These are phyloP conservation scores for Clavispora santaluciae DNA, from an alignment of 805 yeast genomes.

Conservation along the genomic window DNA sequence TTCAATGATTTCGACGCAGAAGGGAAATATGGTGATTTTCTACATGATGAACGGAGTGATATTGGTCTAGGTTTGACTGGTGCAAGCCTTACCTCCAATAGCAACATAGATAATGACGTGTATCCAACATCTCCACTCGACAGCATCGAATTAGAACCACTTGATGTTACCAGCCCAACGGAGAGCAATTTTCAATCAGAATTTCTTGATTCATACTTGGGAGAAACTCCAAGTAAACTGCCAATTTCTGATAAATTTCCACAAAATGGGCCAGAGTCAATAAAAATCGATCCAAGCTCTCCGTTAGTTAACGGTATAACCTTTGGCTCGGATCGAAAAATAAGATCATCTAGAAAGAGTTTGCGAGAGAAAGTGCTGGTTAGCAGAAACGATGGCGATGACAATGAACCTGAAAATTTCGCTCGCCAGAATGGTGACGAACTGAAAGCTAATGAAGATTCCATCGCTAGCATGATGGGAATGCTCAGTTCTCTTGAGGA, in stretches of 20 bases:
- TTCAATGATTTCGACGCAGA: slow-evolving; percentile 12
- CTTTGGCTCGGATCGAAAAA: slow-evolving; percentile 2
- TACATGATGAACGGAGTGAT: neutral
- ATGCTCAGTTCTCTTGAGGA: slow-evolving; percentile 2
- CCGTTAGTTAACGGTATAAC: slow-evolving; percentile 4
- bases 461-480: slow-evolving; percentile 5
- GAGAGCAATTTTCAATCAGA: slow-evolving; percentile 5
- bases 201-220: slow-evolving; percentile 13
- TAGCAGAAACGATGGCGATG: neutral
- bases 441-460: neutral
- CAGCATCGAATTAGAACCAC: neutral
- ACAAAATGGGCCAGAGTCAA: neutral
- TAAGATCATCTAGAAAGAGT: slow-evolving; percentile 2
- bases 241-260: slow-evolving; percentile 3
- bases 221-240: slow-evolving; percentile 1
- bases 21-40: slow-evolving; percentile 9
- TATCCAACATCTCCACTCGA: neutral
- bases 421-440: neutral
- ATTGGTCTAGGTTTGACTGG: neutral
- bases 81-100: neutral
- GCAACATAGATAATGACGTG: neutral
- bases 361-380: neutral
- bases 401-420: neutral
- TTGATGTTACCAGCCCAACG: neutral
- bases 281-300: neutral